A percentile compares a stretch with the other conserved stretches of the same genome.
These are phyloP conservation scores for Leucosporidium scottii DNA, from an alignment of 768 basidiomycete species.

Conservation along the genomic window DNA sequence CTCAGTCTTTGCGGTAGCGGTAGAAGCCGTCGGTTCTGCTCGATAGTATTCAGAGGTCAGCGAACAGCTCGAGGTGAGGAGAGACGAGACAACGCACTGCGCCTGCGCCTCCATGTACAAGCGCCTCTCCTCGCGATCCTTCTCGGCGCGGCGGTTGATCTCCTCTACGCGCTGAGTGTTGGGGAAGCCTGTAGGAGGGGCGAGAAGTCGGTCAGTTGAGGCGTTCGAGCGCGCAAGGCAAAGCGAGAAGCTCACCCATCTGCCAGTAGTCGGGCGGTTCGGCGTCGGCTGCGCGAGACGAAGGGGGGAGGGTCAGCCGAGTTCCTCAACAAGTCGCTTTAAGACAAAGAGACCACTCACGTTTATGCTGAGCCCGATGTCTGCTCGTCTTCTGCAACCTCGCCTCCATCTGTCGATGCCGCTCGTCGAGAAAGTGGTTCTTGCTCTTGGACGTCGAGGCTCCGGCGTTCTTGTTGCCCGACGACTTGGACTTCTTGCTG, in stretches of 20 bases:
- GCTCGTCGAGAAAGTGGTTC: slow-evolving; percentile 37
- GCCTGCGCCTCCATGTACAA: slow-evolving; percentile 50
- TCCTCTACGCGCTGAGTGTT: slow-evolving; percentile 68
- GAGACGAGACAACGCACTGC: slow-evolving; percentile 42
- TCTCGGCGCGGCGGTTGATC: slow-evolving; percentile 66
- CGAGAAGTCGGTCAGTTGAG: background rate
- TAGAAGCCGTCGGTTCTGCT: background rate
- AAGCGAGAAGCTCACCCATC: slow-evolving; percentile 1
- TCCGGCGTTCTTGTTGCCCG: too few relatives aligned
- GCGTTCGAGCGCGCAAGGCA: background rate
- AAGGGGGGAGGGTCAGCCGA: too few relatives aligned
- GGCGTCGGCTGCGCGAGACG: slow-evolving; percentile 60
- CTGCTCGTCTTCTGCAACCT: slow-evolving; percentile 40
- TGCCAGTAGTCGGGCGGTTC: slow-evolving; percentile 79
- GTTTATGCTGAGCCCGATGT: slow-evolving; percentile 7
- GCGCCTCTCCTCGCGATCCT: slow-evolving; percentile 61
- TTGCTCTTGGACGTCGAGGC: too few relatives aligned
- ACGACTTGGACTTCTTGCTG: background rate
- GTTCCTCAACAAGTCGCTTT: too few relatives aligned
- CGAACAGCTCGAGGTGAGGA: background rate
- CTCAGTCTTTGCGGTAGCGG: background rate
- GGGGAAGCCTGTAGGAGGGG: slow-evolving; percentile 73
- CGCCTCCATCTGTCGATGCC: slow-evolving; percentile 72
- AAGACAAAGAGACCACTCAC: too few relatives aligned
- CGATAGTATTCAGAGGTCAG: background rate